Evolutionary conservation across 495 filamentous ascomycete species (phyloP).

Genomic region (Podospora conica): DNA sequence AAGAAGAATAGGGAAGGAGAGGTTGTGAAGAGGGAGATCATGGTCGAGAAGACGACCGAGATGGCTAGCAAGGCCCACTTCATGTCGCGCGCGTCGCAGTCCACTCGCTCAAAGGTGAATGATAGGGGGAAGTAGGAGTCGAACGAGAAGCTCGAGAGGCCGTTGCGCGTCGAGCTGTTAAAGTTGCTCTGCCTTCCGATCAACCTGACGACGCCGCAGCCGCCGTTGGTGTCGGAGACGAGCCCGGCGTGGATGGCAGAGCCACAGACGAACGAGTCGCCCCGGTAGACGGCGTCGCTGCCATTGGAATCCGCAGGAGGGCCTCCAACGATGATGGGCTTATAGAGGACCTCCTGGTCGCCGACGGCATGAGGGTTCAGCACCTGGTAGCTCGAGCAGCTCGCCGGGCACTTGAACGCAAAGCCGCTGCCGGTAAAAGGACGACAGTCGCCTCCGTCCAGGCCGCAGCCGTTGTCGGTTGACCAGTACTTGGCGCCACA

Average conservation of each 20-base stretch:
- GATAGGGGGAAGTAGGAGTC: slow-evolving; percentile 71
- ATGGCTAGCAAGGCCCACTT: slow-evolving; percentile 71
- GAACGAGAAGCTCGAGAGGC: slow-evolving; percentile 62
- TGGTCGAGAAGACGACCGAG: slow-evolving; percentile 57
- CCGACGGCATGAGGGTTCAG: slow-evolving; percentile 71
- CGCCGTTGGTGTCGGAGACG: slow-evolving; percentile 60
- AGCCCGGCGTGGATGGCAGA: slow-evolving; percentile 74
- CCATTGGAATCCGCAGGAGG: slow-evolving; percentile 43
- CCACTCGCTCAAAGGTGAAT: slow-evolving; percentile 57
- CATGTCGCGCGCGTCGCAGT: slow-evolving; percentile 57
- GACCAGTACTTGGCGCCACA: slow-evolving; percentile 63
- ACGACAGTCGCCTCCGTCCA: slow-evolving; percentile 74
- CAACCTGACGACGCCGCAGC: slow-evolving; percentile 55
- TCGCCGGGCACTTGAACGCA: slow-evolving; percentile 75
- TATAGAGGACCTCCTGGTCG: slow-evolving; percentile 62
- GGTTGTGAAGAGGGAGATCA: slow-evolving; percentile 63
- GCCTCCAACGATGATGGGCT: slow-evolving; percentile 68
- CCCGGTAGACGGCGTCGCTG: slow-evolving; percentile 56
- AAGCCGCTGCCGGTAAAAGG: slow-evolving; percentile 65
- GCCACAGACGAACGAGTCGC: slow-evolving; percentile 78
- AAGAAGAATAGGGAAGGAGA: slow-evolving; percentile 66
- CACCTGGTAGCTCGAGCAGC: slow-evolving; percentile 59
- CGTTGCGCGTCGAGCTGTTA: slow-evolving; percentile 51
- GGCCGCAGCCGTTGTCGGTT: slow-evolving; percentile 65
- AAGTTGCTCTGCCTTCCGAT: slow-evolving; percentile 63